Base-by-base conservation (phyloP, 441 rosid genomes). In the Adansonia gregorii region DNA sequence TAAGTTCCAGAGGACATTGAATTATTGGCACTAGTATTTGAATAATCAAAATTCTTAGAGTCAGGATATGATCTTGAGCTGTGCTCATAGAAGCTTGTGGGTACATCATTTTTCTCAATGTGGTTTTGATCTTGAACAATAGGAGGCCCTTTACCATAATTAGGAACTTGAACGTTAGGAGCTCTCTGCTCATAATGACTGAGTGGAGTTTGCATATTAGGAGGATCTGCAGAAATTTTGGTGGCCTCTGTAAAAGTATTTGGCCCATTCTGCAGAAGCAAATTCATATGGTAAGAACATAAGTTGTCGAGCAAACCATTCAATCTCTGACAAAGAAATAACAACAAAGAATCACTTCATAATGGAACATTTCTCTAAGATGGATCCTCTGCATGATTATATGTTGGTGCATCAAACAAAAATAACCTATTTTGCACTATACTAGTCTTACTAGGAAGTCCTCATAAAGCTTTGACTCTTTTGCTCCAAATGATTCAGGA, bases 231-330 rank as follows among this genome's bases (percentile, higher is more conserved):
- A 9, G 75, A 82, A 81, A 76, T 12, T 69, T 77, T 85, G 80
- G 87, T 85, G 5, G 86, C 95, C 72, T 83, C 79, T 79, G 82
- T 85, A 80, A 91, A 89, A 54, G 89, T 77, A 74, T 48, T 89
- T 8, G 97, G 89, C 79, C 93, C 97, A 78, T 86, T 89, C 99
- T 95, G 91, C 76, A 75, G 76, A 83, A 78, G 73, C 8, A 81
- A 72, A 76, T 63, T 80, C 15, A 54, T 51, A 67, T 1, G 10
- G 76, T 51, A 77, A 65, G 27, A 49, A 70, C 41, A 46, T 8
- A n/a, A 27, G 35, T 59, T 59, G 61, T 63, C 15, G 5, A 27
- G 67, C 14, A 72, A 70, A 58, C 9, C 52, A 51, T 54, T 43
- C 54, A 52, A 17, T 65, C 7, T 75, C n/a, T 31, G 52, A 49